Percentiles rank a stretch among this genome's conserved stretches.
Evolutionary conservation across 176 grass and related monocot genomes (phyloP).

Genomic region (Paspalum notatum): DNA sequence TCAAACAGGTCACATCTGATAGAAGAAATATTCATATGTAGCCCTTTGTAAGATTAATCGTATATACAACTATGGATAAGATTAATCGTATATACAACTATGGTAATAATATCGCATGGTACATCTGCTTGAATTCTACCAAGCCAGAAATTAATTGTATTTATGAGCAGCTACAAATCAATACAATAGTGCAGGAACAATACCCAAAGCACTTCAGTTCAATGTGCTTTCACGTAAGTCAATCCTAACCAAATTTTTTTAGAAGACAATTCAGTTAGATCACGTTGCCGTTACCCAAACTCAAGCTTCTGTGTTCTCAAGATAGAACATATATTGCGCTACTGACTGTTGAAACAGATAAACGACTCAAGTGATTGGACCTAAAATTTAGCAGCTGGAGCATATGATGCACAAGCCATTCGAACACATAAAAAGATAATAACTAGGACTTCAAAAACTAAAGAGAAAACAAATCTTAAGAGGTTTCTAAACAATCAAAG

Average conservation of each 20-base stretch:
- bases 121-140: not conserved
- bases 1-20: conserved; percentile 81
- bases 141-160: not conserved
- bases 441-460: not conserved
- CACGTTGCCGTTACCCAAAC: not conserved
- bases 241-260: not conserved
- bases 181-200: not conserved
- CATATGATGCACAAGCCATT: not conserved
- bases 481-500: not conserved
- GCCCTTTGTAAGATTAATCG: not conserved
- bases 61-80: no score
- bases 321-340: not conserved
- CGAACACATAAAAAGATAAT: not conserved
- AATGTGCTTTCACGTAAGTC: not conserved
- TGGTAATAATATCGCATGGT: not conserved
- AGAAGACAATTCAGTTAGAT: not conserved
- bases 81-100: no score
- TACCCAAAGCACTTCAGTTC: not conserved
- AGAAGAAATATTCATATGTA: conserved; percentile 3
- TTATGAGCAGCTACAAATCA: conserved; percentile 2
- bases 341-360: conserved; percentile 14
- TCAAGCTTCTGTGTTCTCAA: not conserved
- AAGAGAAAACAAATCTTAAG: not conserved
- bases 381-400: not conserved
- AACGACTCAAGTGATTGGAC: not conserved